Evolutionary conservation across 306 rosid genomes (phyloP).

Genomic region (Dalbergia cochinchinensis): DNA sequence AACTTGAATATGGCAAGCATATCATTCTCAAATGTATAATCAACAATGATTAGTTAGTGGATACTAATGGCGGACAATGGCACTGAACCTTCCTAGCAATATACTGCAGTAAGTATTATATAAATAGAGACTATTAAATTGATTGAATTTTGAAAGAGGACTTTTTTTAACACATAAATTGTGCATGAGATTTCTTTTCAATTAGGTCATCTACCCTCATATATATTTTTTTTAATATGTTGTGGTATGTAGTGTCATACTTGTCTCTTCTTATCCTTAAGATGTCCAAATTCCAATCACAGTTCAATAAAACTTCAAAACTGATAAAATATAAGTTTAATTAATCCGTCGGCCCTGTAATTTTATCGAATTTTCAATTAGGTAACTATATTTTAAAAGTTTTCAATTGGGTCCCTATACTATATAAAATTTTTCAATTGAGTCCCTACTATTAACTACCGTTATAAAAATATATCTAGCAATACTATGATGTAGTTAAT

Average conservation of each 20-base stretch:
- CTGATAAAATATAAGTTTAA: background rate
- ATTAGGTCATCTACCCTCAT: conserved; percentile 51
- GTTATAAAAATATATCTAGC: too few species aligned
- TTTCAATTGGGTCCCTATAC: too few species aligned
- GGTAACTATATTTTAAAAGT: too few species aligned
- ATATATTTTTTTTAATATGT: conserved; percentile 16
- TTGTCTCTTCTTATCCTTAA: conserved; percentile 51
- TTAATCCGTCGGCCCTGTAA: too few species aligned
- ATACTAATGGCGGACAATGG: conserved; percentile 40
- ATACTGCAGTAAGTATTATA: background rate
- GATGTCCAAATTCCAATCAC: conserved; percentile 31
- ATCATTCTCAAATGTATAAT: background rate
- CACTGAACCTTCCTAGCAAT: background rate
- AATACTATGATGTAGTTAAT: too few species aligned
- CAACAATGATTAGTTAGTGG: conserved; percentile 25
- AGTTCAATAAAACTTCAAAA: conserved; percentile 32
- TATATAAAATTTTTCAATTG: too few species aligned
- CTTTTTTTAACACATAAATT: background rate
- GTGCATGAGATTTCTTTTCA: conserved; percentile 42
- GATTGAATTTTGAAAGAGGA: background rate
- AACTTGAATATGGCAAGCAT: background rate
- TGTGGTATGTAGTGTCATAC: conserved; percentile 39
- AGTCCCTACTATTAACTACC: too few species aligned
- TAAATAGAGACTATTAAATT: background rate
- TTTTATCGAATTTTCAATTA: too few species aligned